A percentile compares a stretch with the other conserved stretches of the same genome.
Conservation (phyloP, 176 grass and related monocot genomes). For the Musa acuminata region DNA sequence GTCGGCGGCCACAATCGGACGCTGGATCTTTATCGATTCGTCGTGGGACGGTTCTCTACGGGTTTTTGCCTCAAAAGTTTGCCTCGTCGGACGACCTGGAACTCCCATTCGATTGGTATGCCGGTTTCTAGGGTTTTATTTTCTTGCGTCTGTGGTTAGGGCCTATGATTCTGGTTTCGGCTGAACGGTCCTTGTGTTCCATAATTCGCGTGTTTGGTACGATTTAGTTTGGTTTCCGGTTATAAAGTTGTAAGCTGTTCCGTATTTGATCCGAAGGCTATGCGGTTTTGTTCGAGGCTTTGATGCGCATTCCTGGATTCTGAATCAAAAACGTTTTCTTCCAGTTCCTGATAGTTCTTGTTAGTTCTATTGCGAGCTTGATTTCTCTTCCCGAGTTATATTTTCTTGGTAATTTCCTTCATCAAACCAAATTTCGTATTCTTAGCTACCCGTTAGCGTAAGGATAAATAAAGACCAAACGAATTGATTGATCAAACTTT, state of each 20-base stretch:
- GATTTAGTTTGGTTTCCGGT: background rate
- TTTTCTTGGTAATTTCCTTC: background rate
- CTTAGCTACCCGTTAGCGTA: too few species aligned
- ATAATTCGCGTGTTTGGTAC: background rate
- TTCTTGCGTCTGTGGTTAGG: background rate
- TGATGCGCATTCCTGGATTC: too few species aligned
- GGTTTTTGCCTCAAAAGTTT: background rate
- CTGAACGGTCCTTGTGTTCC: background rate
- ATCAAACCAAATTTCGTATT: background rate
- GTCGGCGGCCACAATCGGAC: background rate
- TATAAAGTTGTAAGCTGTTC: background rate
- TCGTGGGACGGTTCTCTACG: background rate
- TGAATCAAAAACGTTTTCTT: too few species aligned
- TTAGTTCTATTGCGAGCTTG: background rate
- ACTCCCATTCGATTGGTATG: background rate
- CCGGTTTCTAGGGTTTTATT: slow-evolving; percentile 7
- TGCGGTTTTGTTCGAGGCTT: background rate
- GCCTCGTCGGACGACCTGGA: background rate
- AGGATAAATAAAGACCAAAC: too few species aligned
- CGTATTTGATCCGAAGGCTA: background rate
- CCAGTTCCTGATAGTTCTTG: too few species aligned
- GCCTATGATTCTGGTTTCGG: background rate
- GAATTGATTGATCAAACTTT: too few species aligned
- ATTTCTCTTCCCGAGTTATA: background rate
- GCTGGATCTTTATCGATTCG: background rate